Evolutionary conservation across 108 stramenopile genomes (phyloP), one percentile per base, ranked within the genome.

Genomic region (Stephanodiscus minutulus): DNA sequence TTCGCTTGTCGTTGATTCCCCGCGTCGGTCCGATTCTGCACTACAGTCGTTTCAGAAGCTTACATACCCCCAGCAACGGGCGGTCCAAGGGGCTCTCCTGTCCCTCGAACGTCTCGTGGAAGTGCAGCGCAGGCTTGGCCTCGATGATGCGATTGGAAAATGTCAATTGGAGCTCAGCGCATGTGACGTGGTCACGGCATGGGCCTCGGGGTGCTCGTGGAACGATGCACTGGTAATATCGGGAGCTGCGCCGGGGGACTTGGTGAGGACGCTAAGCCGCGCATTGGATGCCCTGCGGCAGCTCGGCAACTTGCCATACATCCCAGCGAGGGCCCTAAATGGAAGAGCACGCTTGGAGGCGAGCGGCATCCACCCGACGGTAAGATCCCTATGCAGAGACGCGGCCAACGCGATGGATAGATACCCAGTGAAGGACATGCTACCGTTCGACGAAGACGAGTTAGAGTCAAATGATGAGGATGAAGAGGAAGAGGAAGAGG

Each of bases 261-360:
- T 93, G 22, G 87, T 78, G 15, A 64, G 92, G 21, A 93, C 85
- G 47, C 66, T 93, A 25, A 71, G 81, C 46, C 77, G 92, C 25
- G 89, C 81, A n/a, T 68, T 90, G 64, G 92, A 93, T 85, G 92
- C 87, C 7, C 62, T 91, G 27, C 87, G 90, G 21, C 92, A 93
- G 58, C 50, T 93, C 44, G 88, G 84, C 0, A 89, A 87, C 46
- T 64, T 91, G 17, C 85, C 88, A 11, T 90, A 72, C 59, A 59
- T 66, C 37, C 83, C 92, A 17, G 71, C 89, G 31, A 71, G 89
- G 52, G 79, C 70, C 17, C 44, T 74, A 27, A 83, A 86, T 60
- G 55, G 74, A 10, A 61, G 57, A 17, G 46, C 72, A 21, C 66
- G 77, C 35, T 71, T 64, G 18, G 84, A 82, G 39, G 73, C 88